phyloP scores from a whole-genome alignment of 768 basidiomycete species.

The Podaxis sp. region DNA sequence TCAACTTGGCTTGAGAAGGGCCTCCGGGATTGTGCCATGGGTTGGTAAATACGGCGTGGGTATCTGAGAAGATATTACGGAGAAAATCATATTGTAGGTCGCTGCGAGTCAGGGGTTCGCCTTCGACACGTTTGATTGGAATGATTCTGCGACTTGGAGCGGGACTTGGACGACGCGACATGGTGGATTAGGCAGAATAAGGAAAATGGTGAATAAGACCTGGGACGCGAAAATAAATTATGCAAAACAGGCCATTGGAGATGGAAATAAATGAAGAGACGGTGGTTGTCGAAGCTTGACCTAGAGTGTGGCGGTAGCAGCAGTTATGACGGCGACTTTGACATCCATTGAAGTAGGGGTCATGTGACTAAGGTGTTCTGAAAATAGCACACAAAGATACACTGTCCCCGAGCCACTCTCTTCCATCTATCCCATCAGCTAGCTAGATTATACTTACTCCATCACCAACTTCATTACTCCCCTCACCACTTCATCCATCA shows the following conservation, averaged over 20 bases:
- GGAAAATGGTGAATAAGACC: neutral
- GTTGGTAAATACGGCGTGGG: constrained; percentile 53
- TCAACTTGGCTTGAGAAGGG: constrained; percentile 32
- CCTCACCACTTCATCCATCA: neutral
- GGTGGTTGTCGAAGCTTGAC: neutral
- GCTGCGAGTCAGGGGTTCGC: constrained; percentile 61
- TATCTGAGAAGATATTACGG: constrained; percentile 71
- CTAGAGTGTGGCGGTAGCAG: neutral
- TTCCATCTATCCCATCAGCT: neutral
- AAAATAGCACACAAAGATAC: neutral
- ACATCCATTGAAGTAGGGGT: neutral
- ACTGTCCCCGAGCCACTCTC: too few relatives aligned
- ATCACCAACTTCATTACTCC: neutral
- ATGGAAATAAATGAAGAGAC: neutral
- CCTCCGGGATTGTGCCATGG: constrained; percentile 31
- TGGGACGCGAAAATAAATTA: neutral
- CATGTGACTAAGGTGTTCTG: neutral
- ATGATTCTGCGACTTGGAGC: constrained; percentile 37
- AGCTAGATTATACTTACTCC: neutral
- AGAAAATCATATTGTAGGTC: constrained; percentile 85
- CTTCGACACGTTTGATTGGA: constrained; percentile 57
- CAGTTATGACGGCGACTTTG: neutral
- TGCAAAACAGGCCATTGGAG: neutral
- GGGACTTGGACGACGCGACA: constrained; percentile 42
- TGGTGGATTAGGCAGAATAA: constrained; percentile 18